Evolutionary conservation across 495 filamentous ascomycete genomes (phyloP).

Genomic region (Penicillium lagena): DNA sequence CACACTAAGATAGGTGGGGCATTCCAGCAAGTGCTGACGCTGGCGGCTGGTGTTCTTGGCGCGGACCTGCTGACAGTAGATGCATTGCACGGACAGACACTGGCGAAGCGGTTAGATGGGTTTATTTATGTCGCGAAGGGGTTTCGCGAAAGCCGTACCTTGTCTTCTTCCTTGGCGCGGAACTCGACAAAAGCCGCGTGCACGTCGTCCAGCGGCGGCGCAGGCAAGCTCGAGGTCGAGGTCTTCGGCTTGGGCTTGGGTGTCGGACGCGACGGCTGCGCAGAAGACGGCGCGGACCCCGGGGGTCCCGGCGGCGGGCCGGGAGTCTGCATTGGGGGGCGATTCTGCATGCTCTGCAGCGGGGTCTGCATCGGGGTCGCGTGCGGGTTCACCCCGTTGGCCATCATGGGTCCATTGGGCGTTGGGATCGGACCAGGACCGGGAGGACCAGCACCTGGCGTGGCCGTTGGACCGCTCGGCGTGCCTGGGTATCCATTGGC

Average conservation of each 20-base stretch:
- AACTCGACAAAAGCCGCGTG: slow-evolving; percentile 52
- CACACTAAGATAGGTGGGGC: slow-evolving; percentile 48
- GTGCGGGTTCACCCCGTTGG: slow-evolving; percentile 42
- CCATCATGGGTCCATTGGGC: slow-evolving; percentile 36
- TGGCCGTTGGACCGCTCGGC: slow-evolving; percentile 33
- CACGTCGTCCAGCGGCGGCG: slow-evolving; percentile 45
- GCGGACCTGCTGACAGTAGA: slow-evolving; percentile 52
- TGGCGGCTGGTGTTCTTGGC: slow-evolving; percentile 53
- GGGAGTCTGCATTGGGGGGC: slow-evolving; percentile 33
- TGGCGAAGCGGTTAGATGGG: slow-evolving; percentile 11
- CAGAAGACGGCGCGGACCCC: slow-evolving; percentile 24
- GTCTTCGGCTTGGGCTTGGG: slow-evolving; percentile 39
- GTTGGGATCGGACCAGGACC: slow-evolving; percentile 28
- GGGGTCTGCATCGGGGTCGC: slow-evolving; percentile 39
- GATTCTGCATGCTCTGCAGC: slow-evolving; percentile 31
- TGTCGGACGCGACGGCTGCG: slow-evolving; percentile 27
- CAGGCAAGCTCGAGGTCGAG: slow-evolving; percentile 32
- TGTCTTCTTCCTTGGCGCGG: slow-evolving; percentile 52
- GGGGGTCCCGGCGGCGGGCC: slow-evolving; percentile 22
- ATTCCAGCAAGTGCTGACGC: slow-evolving; percentile 49
- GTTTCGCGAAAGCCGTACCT: slow-evolving; percentile 28
- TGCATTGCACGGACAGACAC: slow-evolving; percentile 53
- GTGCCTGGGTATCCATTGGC: slow-evolving; percentile 41
- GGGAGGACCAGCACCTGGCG: slow-evolving; percentile 28
- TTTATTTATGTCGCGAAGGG: neutral